phyloP scores from a whole-genome alignment of 305 asterid genomes.

The Fraxinus paxiana region DNA sequence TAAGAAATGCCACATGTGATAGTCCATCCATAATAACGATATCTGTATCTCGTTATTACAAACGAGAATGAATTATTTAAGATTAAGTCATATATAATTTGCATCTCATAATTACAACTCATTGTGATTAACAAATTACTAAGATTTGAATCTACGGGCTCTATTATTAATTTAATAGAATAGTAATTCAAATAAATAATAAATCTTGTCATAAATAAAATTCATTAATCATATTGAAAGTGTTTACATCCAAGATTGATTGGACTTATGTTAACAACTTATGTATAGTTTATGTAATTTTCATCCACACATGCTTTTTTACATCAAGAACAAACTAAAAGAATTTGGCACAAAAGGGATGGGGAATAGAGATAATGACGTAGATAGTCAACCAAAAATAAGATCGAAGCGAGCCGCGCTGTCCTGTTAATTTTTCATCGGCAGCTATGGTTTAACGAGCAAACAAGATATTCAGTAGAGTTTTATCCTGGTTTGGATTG shows the following conservation, averaged over 20 bases:
- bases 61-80: background rate
- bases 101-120: background rate
- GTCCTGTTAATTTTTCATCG: background rate
- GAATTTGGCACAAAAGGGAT: conserved; percentile 16
- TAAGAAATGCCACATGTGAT: too few species aligned
- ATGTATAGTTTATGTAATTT: background rate
- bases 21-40: too few species aligned
- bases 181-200: too few species aligned
- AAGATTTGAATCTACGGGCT: background rate
- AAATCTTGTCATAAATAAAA: too few species aligned
- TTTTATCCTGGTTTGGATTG: conserved; percentile 74
- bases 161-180: background rate
- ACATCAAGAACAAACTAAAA: conserved; percentile 21
- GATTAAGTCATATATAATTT: background rate
- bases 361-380: background rate
- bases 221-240: background rate
- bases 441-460: background rate
- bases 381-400: background rate
- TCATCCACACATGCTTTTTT: background rate
- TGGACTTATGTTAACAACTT: background rate
- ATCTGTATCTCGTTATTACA: background rate
- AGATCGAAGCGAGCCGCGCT: background rate
- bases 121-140: too few species aligned
- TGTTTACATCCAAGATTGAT: background rate
- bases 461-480: conserved; percentile 44